Evolutionary conservation across 306 rosid genomes (phyloP).

Genomic region (Inga laurina): DNA sequence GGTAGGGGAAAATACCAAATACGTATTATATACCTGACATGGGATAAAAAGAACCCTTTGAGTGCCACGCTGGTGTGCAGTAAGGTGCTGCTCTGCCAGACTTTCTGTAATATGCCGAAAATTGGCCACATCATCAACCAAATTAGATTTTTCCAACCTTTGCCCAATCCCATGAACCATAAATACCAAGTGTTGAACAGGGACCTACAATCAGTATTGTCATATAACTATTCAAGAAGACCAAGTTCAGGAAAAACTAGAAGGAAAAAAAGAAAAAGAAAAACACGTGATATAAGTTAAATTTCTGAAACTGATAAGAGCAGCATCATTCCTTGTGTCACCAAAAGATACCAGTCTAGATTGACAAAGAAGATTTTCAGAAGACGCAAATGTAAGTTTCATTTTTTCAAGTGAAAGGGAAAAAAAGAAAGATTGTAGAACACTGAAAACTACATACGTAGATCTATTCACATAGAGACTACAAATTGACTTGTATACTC

Average conservation of each 20-base stretch:
- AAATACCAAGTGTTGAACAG: slow-evolving; percentile 95
- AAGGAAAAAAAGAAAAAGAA: neutral
- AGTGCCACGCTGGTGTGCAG: slow-evolving; percentile 71
- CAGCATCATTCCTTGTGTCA: slow-evolving; percentile 18
- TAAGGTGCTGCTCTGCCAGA: slow-evolving; percentile 88
- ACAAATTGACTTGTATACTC: neutral
- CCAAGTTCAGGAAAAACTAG: neutral
- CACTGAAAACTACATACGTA: neutral
- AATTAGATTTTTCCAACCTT: slow-evolving; percentile 95
- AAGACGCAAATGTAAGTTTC: neutral
- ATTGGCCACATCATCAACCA: slow-evolving; percentile 88
- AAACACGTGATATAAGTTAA: slow-evolving; percentile 23
- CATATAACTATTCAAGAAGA: slow-evolving; percentile 24
- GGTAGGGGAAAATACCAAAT: neutral
- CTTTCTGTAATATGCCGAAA: slow-evolving; percentile 80
- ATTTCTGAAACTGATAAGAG: slow-evolving; percentile 10
- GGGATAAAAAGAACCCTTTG: slow-evolving; percentile 97
- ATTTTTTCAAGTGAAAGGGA: neutral
- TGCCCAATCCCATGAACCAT: slow-evolving; percentile 99
- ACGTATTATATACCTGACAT: slow-evolving; percentile 67
- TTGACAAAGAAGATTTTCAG: slow-evolving; percentile 2
- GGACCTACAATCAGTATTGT: slow-evolving; percentile 63
- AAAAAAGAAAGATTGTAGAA: neutral
- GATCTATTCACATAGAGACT: neutral
- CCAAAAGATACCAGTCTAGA: slow-evolving; percentile 7